phyloP scores from a whole-genome alignment of 1,139 yeast species.

The Chernovozyma sophiae-reginae region DNA sequence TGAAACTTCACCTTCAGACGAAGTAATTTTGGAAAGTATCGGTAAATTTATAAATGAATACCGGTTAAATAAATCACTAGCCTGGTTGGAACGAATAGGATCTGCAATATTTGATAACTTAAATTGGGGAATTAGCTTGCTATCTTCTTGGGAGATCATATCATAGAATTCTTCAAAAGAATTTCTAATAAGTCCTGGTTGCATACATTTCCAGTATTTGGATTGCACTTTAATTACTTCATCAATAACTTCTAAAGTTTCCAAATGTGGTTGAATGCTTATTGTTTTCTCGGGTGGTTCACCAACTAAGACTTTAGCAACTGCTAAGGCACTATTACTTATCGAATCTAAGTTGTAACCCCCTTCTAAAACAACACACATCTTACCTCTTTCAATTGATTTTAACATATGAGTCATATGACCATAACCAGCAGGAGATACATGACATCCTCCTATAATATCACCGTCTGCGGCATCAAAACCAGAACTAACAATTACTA shows the following conservation, averaged over 20 bases:
- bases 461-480: slow-evolving; percentile 99
- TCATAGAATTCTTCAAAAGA: slow-evolving; percentile 42
- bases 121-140: slow-evolving; percentile 14
- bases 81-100: slow-evolving; percentile 71
- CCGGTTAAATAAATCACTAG: slow-evolving; percentile 49
- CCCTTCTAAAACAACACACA: slow-evolving; percentile 91
- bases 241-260: slow-evolving; percentile 81
- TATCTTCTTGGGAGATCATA: slow-evolving; percentile 18
- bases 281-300: slow-evolving; percentile 86
- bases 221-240: slow-evolving; percentile 80
- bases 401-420: slow-evolving; percentile 93
- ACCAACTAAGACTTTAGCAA: slow-evolving; percentile 85
- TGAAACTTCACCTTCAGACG: slow-evolving; percentile 21
- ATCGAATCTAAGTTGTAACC: slow-evolving; percentile 93
- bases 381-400: slow-evolving; percentile 79
- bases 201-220: slow-evolving; percentile 81
- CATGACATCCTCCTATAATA: slow-evolving; percentile 95
- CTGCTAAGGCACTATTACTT: slow-evolving; percentile 86
- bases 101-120: slow-evolving; percentile 54
- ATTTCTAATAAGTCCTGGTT: slow-evolving; percentile 54
- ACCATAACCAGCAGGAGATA: slow-evolving; percentile 93
- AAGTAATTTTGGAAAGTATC: slow-evolving; percentile 29
- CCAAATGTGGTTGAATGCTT: slow-evolving; percentile 60
- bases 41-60: slow-evolving; percentile 69
- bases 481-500: slow-evolving; percentile 90